Conservation (phyloP, 2,329 filamentous ascomycete species). For the Fusarium drepaniforme region DNA sequence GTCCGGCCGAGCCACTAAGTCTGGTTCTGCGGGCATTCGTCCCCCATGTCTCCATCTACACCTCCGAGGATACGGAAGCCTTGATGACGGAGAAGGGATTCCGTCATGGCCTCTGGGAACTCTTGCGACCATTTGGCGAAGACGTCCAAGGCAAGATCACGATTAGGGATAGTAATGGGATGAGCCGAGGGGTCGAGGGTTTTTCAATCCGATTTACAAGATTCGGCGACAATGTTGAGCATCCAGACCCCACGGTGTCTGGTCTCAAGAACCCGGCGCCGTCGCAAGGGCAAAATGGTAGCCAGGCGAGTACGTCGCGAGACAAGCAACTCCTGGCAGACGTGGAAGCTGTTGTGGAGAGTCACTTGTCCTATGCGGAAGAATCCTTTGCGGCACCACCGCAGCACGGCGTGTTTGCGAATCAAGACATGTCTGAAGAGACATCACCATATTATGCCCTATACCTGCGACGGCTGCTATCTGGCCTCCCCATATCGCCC, state of each 20-base stretch:
- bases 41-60: constrained; percentile 87
- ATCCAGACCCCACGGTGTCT: constrained; percentile 56
- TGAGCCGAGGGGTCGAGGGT: constrained; percentile 86
- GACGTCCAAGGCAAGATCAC: constrained; percentile 87
- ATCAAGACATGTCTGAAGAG: constrained; percentile 58
- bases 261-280: constrained; percentile 49
- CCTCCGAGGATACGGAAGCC: constrained; percentile 88
- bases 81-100: constrained; percentile 88
- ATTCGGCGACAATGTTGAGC: constrained; percentile 71
- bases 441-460: constrained; percentile 87
- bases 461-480: constrained; percentile 86
- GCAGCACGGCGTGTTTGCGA: constrained; percentile 54
- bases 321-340: constrained; percentile 63
- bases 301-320: constrained; percentile 44
- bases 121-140: constrained; percentile 93
- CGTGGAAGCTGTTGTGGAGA: constrained; percentile 84
- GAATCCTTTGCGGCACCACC: constrained; percentile 58
- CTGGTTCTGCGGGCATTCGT: constrained; percentile 88
- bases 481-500: constrained; percentile 79
- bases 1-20: constrained; percentile 67
- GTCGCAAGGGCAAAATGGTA: constrained; percentile 51
- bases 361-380: constrained; percentile 83
- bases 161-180: constrained; percentile 89
- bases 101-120: constrained; percentile 81
- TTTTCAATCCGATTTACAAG: constrained; percentile 89